These are phyloP conservation scores for Chamaenerion angustifolium DNA, from an alignment of 345 rosid genomes.

Conservation along the genomic window DNA sequence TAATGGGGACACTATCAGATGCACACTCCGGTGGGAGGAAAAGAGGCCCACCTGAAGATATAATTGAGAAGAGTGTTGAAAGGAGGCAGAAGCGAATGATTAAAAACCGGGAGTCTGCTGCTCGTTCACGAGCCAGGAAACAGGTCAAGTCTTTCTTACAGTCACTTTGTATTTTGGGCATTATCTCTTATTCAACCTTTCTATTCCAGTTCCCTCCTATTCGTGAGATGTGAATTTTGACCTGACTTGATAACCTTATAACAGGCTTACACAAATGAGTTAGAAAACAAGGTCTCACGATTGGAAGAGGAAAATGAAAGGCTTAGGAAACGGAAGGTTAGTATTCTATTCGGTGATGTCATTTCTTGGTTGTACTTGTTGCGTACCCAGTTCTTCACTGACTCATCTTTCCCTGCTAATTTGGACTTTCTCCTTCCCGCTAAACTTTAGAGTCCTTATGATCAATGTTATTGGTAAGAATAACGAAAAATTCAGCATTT, in stretches of 20 bases:
- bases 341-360: too few relatives aligned
- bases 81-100: constrained; percentile 97
- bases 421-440: too few relatives aligned
- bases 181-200: neutral
- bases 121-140: constrained; percentile 94
- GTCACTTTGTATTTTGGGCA: neutral
- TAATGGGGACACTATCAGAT: constrained; percentile 75
- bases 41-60: constrained; percentile 47
- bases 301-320: constrained; percentile 93
- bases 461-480: too few relatives aligned
- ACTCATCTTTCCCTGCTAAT: too few relatives aligned
- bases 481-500: too few relatives aligned
- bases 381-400: too few relatives aligned
- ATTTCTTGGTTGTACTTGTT: too few relatives aligned
- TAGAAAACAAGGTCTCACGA: constrained; percentile 82
- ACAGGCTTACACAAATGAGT: constrained; percentile 93
- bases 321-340: constrained; percentile 75
- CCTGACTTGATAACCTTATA: constrained; percentile 9
- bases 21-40: constrained; percentile 70
- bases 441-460: too few relatives aligned
- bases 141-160: constrained; percentile 34
- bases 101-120: constrained; percentile 96
- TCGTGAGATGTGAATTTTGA: constrained; percentile 1
- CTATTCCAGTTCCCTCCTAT: neutral
- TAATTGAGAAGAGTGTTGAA: constrained; percentile 71